Percentiles rank a stretch among this genome's conserved stretches.
These are phyloP conservation scores for Xylaria curta DNA, from an alignment of 495 filamentous ascomycete species.

Conservation along the genomic window DNA sequence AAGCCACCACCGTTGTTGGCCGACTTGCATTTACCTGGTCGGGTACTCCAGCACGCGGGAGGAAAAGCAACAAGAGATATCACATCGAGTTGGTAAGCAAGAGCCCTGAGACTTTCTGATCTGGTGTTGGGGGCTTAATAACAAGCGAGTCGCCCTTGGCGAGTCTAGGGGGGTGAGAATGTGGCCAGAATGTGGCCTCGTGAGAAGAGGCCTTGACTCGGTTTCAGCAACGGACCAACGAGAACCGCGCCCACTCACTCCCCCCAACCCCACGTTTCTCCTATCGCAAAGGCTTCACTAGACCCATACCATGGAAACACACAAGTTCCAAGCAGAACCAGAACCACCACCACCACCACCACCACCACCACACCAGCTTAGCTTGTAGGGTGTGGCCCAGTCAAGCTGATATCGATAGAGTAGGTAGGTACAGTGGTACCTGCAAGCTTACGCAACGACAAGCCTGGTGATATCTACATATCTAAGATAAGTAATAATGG, in stretches of 20 bases:
- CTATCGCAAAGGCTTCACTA: slow-evolving; percentile 8
- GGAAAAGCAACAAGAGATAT: slow-evolving; percentile 8
- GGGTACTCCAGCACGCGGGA: not conserved
- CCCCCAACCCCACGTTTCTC: slow-evolving; percentile 45
- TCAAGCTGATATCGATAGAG: not conserved
- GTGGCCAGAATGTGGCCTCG: slow-evolving; percentile 19
- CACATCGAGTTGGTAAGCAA: slow-evolving; percentile 7
- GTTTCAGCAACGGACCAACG: slow-evolving; percentile 19
- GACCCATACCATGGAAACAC: not conserved
- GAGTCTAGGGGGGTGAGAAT: not conserved
- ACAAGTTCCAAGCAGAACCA: not conserved
- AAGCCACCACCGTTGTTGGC: slow-evolving; percentile 13
- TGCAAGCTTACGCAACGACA: not conserved
- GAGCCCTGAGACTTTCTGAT: slow-evolving; percentile 4
- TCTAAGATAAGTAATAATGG: not conserved
- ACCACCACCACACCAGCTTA: too few species aligned
- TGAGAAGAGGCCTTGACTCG: slow-evolving; percentile 21
- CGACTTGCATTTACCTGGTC: not conserved
- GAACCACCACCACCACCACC: not conserved
- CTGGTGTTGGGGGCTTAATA: slow-evolving; percentile 19
- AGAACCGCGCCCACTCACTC: slow-evolving; percentile 21
- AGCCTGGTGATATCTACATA: not conserved
- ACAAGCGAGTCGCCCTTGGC: slow-evolving; percentile 24
- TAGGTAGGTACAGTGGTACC: not conserved
- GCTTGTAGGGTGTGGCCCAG: not conserved